Conservation (phyloP, 2,329 filamentous ascomycete species). For the Phoma herbarum region DNA sequence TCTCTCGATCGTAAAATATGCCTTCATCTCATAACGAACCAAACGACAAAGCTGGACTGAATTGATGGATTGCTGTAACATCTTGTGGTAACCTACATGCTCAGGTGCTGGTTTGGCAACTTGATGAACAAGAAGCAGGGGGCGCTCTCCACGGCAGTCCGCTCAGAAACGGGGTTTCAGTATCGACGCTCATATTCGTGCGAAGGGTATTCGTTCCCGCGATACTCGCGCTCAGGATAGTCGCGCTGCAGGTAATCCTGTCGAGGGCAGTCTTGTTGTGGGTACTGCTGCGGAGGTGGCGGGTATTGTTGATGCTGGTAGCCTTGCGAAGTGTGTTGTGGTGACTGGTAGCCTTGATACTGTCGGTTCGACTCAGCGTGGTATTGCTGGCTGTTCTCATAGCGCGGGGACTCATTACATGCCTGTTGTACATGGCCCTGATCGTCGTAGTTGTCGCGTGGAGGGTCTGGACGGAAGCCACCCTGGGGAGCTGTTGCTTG, state of each 20-base stretch:
- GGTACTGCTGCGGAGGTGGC: slow-evolving; percentile 14
- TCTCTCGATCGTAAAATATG: too few relatives aligned
- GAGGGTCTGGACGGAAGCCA: slow-evolving; percentile 10
- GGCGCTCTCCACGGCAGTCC: neutral
- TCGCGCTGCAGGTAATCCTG: slow-evolving; percentile 10
- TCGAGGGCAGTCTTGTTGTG: slow-evolving; percentile 18
- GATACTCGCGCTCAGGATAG: slow-evolving; percentile 13
- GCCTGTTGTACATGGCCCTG: slow-evolving; percentile 11
- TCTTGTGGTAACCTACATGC: neutral
- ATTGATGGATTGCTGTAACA: neutral
- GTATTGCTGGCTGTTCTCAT: slow-evolving; percentile 22
- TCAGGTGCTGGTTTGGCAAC: neutral
- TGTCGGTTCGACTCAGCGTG: slow-evolving; percentile 16
- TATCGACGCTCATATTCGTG: slow-evolving; percentile 21
- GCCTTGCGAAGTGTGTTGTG: slow-evolving; percentile 6
- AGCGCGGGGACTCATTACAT: slow-evolving; percentile 17
- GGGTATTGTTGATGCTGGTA: slow-evolving; percentile 14
- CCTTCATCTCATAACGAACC: neutral
- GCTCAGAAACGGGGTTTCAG: neutral
- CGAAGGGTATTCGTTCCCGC: slow-evolving; percentile 18
- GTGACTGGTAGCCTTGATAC: slow-evolving; percentile 14
- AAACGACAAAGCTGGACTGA: neutral
- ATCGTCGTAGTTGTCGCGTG: slow-evolving; percentile 15
- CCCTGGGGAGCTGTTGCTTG: slow-evolving; percentile 15
- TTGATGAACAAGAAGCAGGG: neutral